Evolutionary conservation across 495 filamentous ascomycete species (phyloP).

Genomic region (Cladorrhinum samala): DNA sequence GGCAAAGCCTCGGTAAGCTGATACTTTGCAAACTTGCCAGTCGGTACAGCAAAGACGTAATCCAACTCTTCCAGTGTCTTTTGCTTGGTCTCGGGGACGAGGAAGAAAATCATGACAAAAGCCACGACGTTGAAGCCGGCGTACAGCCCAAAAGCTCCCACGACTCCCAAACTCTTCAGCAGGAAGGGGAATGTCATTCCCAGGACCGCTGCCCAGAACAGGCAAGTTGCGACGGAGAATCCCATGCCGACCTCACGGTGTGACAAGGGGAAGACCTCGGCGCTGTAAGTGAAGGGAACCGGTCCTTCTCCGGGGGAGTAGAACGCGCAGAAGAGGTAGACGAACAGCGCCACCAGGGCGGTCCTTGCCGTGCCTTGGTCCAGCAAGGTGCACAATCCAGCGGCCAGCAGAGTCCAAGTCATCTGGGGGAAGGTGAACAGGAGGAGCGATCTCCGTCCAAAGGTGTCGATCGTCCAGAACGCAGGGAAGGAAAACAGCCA

Average conservation of each 20-base stretch:
- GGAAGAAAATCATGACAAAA: slow-evolving; percentile 61
- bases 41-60: slow-evolving; percentile 74
- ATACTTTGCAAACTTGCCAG: slow-evolving; percentile 54
- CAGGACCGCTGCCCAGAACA: slow-evolving; percentile 61
- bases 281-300: slow-evolving; percentile 75
- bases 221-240: slow-evolving; percentile 62
- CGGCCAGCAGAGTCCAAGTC: slow-evolving; percentile 70
- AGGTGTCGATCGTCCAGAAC: slow-evolving; percentile 80
- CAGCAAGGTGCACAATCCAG: slow-evolving; percentile 65
- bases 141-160: slow-evolving; percentile 56
- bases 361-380: slow-evolving; percentile 44
- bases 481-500: slow-evolving; percentile 81
- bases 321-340: slow-evolving; percentile 66
- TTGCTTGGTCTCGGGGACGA: slow-evolving; percentile 63
- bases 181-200: slow-evolving; percentile 61
- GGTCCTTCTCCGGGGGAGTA: slow-evolving; percentile 78
- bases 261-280: slow-evolving; percentile 70
- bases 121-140: slow-evolving; percentile 58
- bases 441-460: slow-evolving; percentile 67
- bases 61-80: slow-evolving; percentile 72
- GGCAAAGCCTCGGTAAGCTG: slow-evolving; percentile 57
- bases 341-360: slow-evolving; percentile 60
- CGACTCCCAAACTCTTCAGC: slow-evolving; percentile 43
- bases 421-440: slow-evolving; percentile 84
- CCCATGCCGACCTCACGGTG: slow-evolving; percentile 73